These are phyloP conservation scores for Solanum sejunctum DNA, from an alignment of 257 asterid species.

Conservation along the genomic window DNA sequence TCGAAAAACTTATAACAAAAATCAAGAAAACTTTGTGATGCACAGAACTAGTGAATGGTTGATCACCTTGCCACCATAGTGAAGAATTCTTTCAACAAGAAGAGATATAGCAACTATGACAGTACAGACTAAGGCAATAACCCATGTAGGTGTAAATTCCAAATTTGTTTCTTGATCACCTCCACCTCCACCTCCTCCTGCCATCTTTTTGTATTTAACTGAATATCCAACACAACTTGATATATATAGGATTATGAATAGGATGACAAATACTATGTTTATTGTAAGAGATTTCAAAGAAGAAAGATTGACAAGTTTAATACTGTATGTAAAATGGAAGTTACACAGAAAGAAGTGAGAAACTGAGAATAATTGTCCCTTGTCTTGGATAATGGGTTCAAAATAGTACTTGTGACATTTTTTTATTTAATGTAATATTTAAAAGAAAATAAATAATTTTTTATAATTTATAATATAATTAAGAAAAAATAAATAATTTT, in stretches of 20 bases:
- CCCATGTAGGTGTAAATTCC: constrained; percentile 65
- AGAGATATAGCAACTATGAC: constrained; percentile 52
- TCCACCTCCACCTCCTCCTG: constrained; percentile 33
- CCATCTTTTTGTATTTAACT: constrained; percentile 6
- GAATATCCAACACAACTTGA: not conserved
- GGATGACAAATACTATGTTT: not conserved
- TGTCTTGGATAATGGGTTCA: not conserved
- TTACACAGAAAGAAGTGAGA: not conserved
- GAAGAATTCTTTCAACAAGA: constrained; percentile 40
- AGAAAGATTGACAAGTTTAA: not conserved
- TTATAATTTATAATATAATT: too few relatives aligned
- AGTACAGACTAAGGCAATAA: constrained; percentile 52
- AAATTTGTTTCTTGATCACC: constrained; percentile 26
- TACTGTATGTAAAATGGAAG: not conserved
- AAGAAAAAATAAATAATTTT: too few relatives aligned
- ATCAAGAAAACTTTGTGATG: not conserved
- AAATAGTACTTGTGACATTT: not conserved
- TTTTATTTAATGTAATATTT: too few relatives aligned
- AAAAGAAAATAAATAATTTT: too few relatives aligned
- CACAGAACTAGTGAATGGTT: not conserved
- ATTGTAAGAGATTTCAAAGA: not conserved
- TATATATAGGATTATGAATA: not conserved
- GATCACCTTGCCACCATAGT: constrained; percentile 51
- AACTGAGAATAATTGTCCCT: not conserved
- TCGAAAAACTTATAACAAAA: not conserved